Evolutionary conservation across 208 protist species (phyloP), one percentile per base, ranked within the genome.

Genomic region (Crithidia acanthocephali): DNA sequence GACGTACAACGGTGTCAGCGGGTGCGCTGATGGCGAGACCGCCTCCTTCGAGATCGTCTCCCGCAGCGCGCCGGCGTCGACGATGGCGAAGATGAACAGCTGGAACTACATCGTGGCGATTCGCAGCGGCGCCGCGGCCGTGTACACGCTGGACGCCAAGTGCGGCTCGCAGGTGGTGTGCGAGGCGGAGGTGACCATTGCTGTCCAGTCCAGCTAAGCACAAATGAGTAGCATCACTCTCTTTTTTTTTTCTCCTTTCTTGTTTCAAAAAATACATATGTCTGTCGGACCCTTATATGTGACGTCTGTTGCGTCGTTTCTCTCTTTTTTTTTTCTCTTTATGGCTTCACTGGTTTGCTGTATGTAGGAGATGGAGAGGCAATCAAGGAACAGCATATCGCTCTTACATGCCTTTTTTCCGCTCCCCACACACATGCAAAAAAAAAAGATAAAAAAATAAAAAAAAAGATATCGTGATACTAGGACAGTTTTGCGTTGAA

Each of bases 111-210:
- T 58, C 33, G 62, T 68, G 32, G 47, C 50, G 2, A 2, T 68
- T 5, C 62, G 62, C 35, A 58, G 23, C 48, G 35, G 3, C 16
- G 33, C 9, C 5, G 27, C 68, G 16, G 64, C 77, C 7, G 64
- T 55, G 44, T 90, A 87, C 60, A 79, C 75, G n/a, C 33, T 85
- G 0, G 23, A 65, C 0, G 85, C 81, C 7, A 57, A 59, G 42
- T 85, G 74, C 50, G 55, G 64, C 50, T 30, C 3, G 0, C 30
- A 27, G 20, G 71, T 74, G 66, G 53, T 86, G 15, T 90, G 85
- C 59, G 61, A 79, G 57, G 85, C 85, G 6, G 55, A 37, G 18
- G 13, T 90, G 9, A 16, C 33, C 44, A 83, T 83, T 52, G 57
- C 57, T 13, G 65, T 80, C 7, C 50, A 70, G 28, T 23, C 72